Percentiles rank a stretch among this genome's conserved stretches.
Conservation (phyloP, 345 rosid species). For the Melastoma malabathricum region DNA sequence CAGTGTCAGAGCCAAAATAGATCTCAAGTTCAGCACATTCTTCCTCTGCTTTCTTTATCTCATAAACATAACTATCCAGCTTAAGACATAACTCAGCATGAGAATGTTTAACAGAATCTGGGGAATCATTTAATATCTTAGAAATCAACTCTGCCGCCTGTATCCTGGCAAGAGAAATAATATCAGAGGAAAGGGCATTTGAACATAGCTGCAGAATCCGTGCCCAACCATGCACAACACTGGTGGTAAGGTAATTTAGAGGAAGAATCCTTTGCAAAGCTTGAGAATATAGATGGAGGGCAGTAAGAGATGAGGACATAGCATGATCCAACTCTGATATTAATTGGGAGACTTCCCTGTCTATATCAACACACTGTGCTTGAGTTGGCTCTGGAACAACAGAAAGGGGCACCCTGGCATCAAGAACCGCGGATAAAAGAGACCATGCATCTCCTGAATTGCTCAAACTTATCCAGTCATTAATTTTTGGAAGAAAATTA, state of each 20-base stretch:
- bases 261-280: slow-evolving; percentile 78
- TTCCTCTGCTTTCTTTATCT: slow-evolving; percentile 47
- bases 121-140: slow-evolving; percentile 31
- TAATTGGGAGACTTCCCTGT: slow-evolving; percentile 59
- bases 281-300: slow-evolving; percentile 57
- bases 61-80: slow-evolving; percentile 42
- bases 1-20: slow-evolving; percentile 50
- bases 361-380: slow-evolving; percentile 71
- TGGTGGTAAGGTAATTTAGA: slow-evolving; percentile 61
- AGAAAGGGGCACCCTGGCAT: slow-evolving; percentile 70
- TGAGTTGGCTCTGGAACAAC: slow-evolving; percentile 92
- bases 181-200: slow-evolving; percentile 51
- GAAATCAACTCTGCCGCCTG: slow-evolving; percentile 64
- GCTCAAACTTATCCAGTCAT: slow-evolving; percentile 29
- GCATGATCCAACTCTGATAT: slow-evolving; percentile 55
- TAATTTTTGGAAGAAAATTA: slow-evolving; percentile 52
- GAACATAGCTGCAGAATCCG: slow-evolving; percentile 66
- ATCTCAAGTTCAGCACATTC: slow-evolving; percentile 49
- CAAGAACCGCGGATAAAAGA: slow-evolving; percentile 69
- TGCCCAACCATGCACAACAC: slow-evolving; percentile 67
- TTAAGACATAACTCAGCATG: slow-evolving; percentile 50
- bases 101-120: slow-evolving; percentile 31
- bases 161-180: slow-evolving; percentile 52
- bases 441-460: slow-evolving; percentile 41
- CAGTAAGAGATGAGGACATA: slow-evolving; percentile 47